Percentiles rank a stretch among this genome's conserved stretches.
Evolutionary conservation across 306 rosid species (phyloP).

Genomic region (Fagus crenata): DNA sequence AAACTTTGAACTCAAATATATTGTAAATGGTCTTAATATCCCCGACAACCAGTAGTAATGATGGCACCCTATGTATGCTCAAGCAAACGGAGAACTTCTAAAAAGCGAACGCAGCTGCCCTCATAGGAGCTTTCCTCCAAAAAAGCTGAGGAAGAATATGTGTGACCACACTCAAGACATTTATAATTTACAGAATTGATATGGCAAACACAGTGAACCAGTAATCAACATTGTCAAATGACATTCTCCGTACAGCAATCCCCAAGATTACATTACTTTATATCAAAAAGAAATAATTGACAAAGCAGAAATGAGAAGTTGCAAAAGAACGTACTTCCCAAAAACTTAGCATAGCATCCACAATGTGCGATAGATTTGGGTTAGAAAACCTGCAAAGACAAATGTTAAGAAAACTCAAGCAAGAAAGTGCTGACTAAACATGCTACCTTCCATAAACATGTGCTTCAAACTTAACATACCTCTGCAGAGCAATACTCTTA

Average conservation of each 20-base stretch:
- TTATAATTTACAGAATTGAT: neutral
- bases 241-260: neutral
- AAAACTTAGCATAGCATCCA: constrained; percentile 69
- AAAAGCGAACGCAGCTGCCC: neutral
- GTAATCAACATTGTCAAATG: constrained; percentile 10
- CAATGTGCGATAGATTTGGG: constrained; percentile 41
- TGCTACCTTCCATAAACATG: neutral
- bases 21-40: neutral
- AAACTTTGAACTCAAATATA: too few relatives aligned
- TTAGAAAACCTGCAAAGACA: constrained; percentile 54
- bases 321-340: constrained; percentile 61
- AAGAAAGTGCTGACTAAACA: neutral
- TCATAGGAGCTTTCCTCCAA: neutral
- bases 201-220: constrained; percentile 2
- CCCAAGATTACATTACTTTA: neutral
- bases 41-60: neutral
- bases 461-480: constrained; percentile 39
- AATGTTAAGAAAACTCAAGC: neutral
- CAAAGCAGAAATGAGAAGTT: neutral
- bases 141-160: neutral
- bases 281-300: neutral
- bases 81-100: neutral
- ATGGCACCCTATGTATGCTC: neutral
- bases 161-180: neutral
- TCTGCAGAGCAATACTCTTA: constrained; percentile 53